Evolutionary conservation across 2,329 filamentous ascomycete genomes (phyloP), one percentile per base, ranked within the genome.

Genomic region (Alternaria viburni): DNA sequence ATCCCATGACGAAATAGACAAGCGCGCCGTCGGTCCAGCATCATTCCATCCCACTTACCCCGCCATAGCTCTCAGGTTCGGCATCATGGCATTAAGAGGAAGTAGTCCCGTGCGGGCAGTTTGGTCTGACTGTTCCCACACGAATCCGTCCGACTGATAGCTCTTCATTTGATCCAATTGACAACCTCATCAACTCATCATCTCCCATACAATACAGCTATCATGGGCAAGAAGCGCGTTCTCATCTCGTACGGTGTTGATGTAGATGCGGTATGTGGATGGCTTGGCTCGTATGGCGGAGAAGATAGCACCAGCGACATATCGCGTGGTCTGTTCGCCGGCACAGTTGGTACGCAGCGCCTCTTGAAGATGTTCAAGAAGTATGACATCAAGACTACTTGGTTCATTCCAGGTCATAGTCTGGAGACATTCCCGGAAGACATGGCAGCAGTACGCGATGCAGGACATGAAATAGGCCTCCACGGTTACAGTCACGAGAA

Each of bases 401-500:
- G 86, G 86, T 89, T 89, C 74, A 89, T 89, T 63, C 88, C 88
- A 0, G 74, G 74, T 0, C 89, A 90, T 72, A 85, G 83, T 1
- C 82, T 91, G 2, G 89, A 91, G 73, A 90, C 88, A 0, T 90
- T 90, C 65, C 88, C 88, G 0, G 87, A 89, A 70, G 87, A 90
- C 72, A 89, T 86, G 69, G 75, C 74, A 13, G 68, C 84, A 82
- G 47, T 90, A 11, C 84, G 86, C 10, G 88, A 90, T 64, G 83
- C 84, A 0, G 88, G 88, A 0, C 88, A 90, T 69, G 88, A 90
- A 71, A 87, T 86, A 62, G 88, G 88, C 4, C 82, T 91, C 12
- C 90, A 92, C 67, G 90, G 80, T 3, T 92, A 92, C 77, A 88
- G 85, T 1, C 90, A 93, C 68, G 90, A 93, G 76, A 92, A 92